These are phyloP conservation scores for Saksenaea vasiformis DNA, from an alignment of 371 early-diverging fungal genomes.

Conservation along the genomic window DNA sequence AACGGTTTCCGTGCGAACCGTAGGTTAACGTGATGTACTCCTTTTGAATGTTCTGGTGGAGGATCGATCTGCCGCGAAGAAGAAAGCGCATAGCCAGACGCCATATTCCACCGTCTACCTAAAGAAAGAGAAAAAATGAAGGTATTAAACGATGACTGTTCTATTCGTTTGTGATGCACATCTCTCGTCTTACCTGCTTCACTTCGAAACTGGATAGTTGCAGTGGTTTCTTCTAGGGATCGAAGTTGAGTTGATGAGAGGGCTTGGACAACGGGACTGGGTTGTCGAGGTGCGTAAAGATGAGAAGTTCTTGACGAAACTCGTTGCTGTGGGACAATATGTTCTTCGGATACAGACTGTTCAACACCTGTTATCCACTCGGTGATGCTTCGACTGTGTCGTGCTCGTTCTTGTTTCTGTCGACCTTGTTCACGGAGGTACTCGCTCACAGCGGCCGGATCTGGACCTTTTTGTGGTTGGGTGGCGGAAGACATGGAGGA, in stretches of 20 bases:
- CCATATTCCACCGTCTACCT: constrained; percentile 33
- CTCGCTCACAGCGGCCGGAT: constrained; percentile 34
- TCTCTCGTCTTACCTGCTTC: constrained; percentile 32
- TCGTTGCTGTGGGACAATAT: constrained; percentile 2
- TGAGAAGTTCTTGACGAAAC: not conserved
- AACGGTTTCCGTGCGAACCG: constrained; percentile 11
- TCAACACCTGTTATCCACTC: constrained; percentile 48
- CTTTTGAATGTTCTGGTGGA: constrained; percentile 26
- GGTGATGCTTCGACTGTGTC: constrained; percentile 21
- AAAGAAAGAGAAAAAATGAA: no score
- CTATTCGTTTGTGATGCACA: no score
- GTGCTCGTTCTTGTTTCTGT: constrained; percentile 10
- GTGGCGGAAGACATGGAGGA: not conserved
- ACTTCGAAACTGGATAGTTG: constrained; percentile 36
- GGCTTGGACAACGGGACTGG: not conserved
- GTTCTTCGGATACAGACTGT: constrained; percentile 15
- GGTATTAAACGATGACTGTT: no score
- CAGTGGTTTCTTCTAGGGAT: not conserved
- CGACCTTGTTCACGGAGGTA: constrained; percentile 30
- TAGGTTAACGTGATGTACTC: constrained; percentile 36
- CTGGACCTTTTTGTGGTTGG: constrained; percentile 23
- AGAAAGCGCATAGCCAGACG: constrained; percentile 13
- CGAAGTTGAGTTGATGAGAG: not conserved
- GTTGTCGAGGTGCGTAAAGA: constrained; percentile 18
- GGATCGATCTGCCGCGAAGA: constrained; percentile 17